phyloP scores from a whole-genome alignment of 192 early-diverging fungal genomes.

The Mortierella claussenii region DNA sequence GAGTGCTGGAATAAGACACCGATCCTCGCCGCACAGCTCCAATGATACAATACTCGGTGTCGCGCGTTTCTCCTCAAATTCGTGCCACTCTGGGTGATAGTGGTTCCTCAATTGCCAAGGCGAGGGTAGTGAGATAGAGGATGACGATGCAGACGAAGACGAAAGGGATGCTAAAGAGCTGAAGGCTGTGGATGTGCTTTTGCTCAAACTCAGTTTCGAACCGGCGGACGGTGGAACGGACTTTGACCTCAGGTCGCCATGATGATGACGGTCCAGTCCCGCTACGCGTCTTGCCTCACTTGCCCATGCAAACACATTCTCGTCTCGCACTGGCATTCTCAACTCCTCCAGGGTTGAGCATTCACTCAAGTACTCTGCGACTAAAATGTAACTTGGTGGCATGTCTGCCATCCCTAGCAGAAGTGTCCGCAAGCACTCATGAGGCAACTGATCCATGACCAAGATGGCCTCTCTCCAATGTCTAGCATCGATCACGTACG shows the following conservation, averaged over 20 bases:
- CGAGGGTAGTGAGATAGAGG: neutral
- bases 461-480: constrained; percentile 38
- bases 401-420: constrained; percentile 28
- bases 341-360: constrained; percentile 25
- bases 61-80: neutral
- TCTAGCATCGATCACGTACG: constrained; percentile 44
- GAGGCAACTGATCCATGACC: constrained; percentile 32
- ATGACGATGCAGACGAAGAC: neutral
- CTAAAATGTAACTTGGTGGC: constrained; percentile 20
- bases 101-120: constrained; percentile 17
- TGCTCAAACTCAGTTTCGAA: neutral
- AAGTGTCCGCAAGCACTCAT: constrained; percentile 24
- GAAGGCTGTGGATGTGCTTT: neutral
- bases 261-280: neutral
- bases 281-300: neutral
- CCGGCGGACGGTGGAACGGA: neutral
- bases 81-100: constrained; percentile 10
- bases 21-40: constrained; percentile 43
- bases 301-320: constrained; percentile 34
- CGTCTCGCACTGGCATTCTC: constrained; percentile 36
- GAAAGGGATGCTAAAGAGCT: too few species aligned
- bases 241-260: neutral
- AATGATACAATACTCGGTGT: constrained; percentile 15
- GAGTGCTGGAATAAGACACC: constrained; percentile 26
- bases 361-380: constrained; percentile 8